Evolutionary conservation across 805 yeast genomes (phyloP).

Genomic region (Pichia nakasei): DNA sequence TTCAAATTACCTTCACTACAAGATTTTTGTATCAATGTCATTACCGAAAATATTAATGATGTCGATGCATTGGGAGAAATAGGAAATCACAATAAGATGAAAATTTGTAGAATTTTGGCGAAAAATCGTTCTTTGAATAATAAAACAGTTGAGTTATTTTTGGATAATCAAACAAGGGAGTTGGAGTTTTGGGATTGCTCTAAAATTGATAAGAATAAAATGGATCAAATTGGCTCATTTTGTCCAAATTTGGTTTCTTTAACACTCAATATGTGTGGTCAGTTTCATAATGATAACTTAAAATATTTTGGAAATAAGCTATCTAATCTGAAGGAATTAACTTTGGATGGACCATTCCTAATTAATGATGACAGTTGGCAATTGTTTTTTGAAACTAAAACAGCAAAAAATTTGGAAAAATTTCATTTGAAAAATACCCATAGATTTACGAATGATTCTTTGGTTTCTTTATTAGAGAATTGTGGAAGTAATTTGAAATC

Average conservation of each 20-base stretch:
- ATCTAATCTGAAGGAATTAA: constrained; percentile 40
- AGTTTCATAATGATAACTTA: constrained; percentile 69
- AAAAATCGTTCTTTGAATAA: constrained; percentile 75
- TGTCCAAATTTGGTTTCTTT: constrained; percentile 66
- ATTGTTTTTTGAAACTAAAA: constrained; percentile 47
- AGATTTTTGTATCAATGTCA: constrained; percentile 65
- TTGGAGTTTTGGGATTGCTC: constrained; percentile 93
- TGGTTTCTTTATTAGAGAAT: constrained; percentile 51
- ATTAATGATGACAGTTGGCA: constrained; percentile 74
- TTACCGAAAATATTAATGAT: constrained; percentile 58
- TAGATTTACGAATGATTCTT: constrained; percentile 60
- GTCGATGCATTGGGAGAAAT: constrained; percentile 77
- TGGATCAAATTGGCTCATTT: constrained; percentile 61
- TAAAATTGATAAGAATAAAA: constrained; percentile 54
- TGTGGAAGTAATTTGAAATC: constrained; percentile 49
- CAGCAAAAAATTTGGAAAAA: constrained; percentile 44
- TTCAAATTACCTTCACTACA: constrained; percentile 64
- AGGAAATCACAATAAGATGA: constrained; percentile 61
- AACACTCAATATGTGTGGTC: constrained; percentile 88
- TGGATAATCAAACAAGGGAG: constrained; percentile 46
- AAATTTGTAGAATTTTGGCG: constrained; percentile 67
- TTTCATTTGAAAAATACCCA: constrained; percentile 77
- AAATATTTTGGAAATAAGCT: constrained; percentile 54
- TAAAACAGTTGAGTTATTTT: constrained; percentile 62
- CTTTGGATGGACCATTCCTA: constrained; percentile 86